These are phyloP conservation scores for Colletotrichum acutatum DNA, from an alignment of 2,329 filamentous ascomycete genomes.

Conservation along the genomic window DNA sequence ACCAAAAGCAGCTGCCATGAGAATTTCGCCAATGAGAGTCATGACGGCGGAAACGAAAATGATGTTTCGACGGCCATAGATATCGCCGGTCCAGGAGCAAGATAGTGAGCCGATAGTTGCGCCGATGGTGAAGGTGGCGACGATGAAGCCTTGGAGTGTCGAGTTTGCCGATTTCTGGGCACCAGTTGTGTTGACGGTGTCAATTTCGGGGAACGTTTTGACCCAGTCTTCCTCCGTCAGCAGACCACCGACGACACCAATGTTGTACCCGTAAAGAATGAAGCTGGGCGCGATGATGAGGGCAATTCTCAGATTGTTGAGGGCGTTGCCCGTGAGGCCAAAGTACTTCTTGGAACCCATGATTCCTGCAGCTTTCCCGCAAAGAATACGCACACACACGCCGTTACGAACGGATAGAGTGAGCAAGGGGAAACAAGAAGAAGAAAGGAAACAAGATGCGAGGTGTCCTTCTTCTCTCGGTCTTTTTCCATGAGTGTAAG, in stretches of 20 bases:
- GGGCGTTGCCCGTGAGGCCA: constrained; percentile 48
- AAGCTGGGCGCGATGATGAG: constrained; percentile 57
- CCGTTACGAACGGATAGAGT: neutral
- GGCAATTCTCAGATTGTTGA: constrained; percentile 50
- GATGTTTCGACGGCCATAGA: constrained; percentile 60
- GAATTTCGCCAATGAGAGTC: constrained; percentile 59
- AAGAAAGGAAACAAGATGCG: neutral
- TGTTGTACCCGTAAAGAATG: constrained; percentile 54
- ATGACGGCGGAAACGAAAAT: constrained; percentile 60
- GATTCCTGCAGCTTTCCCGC: neutral
- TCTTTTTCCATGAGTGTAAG: neutral
- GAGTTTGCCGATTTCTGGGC: constrained; percentile 44
- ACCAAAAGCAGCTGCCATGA: constrained; percentile 58
- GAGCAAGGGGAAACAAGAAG: neutral
- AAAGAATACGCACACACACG: neutral
- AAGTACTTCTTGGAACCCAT: constrained; percentile 39
- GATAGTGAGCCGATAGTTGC: constrained; percentile 49
- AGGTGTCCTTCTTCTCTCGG: neutral
- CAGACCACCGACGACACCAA: constrained; percentile 50
- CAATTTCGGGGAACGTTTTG: constrained; percentile 50
- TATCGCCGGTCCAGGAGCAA: constrained; percentile 53
- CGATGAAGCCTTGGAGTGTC: constrained; percentile 50
- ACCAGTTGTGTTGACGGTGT: constrained; percentile 47
- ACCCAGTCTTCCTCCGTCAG: constrained; percentile 47
- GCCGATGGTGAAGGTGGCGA: constrained; percentile 50